Base-by-base conservation (phyloP, 2,329 filamentous ascomycete species). In the Botrytis byssoidea region DNA sequence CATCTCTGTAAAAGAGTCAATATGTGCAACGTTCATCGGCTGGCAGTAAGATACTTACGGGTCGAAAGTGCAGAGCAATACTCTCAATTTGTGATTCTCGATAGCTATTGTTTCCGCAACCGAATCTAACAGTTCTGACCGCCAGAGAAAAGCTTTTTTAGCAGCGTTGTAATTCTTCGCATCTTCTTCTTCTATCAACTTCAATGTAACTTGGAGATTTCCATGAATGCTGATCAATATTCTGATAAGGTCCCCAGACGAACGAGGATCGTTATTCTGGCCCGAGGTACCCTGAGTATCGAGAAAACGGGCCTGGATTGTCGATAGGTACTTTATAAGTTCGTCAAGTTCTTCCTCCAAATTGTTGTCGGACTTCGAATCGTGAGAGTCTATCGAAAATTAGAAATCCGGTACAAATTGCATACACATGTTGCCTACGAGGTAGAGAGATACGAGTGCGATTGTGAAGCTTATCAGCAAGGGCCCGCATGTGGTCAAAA, bases 21-120 rank as follows among this genome's bases (percentile, higher is more conserved):
- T 48, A n/a, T 40, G 22, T 12, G 35, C 12, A 8, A 42, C 3
- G 1, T 5, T 14, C 10, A 9, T 55, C 25, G 32, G 25, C 32
- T 20, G 44, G 9, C 20, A n/a, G 3, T 4, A 32, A 29, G 16
- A 3, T 3, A 68, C 71, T 60, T 32, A 72, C 71, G 51, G 63
- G 35, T 72, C 46, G 22, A 72, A 68, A 22, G 63, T 60, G 59
- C 63, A 68, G 32, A 72, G 51, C 40, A 69, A 32, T 18, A 68
- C 63, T n/a, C 29, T 64, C n/a, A 72, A 55, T 57, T 72, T 72
- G 16, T 60, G 40, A 29, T 72, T 67, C 9, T 72, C 63, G 1
- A 72, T 61, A 5, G 25, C 46, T 29, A 69, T 68, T 9, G 29
- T 20, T 18, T 72, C 40, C 29, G 22, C 4, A 9, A 40, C 6